Evolutionary conservation across 2,329 filamentous ascomycete genomes (phyloP), one percentile per base, ranked within the genome.

Genomic region (Clarireedia sp.): DNA sequence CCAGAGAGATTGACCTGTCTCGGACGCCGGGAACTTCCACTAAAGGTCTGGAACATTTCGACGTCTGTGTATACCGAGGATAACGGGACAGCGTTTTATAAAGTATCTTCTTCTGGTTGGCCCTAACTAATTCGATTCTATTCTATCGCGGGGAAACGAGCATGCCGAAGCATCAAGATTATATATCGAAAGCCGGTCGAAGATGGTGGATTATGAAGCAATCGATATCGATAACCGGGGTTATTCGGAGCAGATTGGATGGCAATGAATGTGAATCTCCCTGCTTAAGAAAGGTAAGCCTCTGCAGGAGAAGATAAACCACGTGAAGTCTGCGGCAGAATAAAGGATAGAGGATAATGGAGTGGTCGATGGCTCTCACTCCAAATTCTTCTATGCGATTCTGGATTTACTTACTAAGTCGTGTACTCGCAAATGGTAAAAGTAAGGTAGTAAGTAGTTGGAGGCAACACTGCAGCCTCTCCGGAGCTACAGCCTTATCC

Each of bases 1-100:
- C 90, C 94, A 62, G 90, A 94, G 59, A 99, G 85, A 72, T 97
- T 96, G 69, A 97, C 90, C 70, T 96, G 91, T 62, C 94, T 86
- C 59, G 87, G 86, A 63, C 89, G 87, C 67, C 89, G 85, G 65
- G 90, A 89, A 72, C 75, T 89, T 64, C 94, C 94, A 23, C 89
- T 94, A 74, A 99, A 99, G 53, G 87, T 90, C 59, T 87, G 85
- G 74, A 94, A 95, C 92, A 96, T 96, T 63, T 68, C 33, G 29
- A 12, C 9, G 29, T 10, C 29, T 33, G 29, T 33, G 12, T 33
- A 33, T 33, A 9, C 12, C 12, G 9, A 33, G 12, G 29, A 12
- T 12, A 33, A 33, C 10, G 9, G 29, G 6, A n/a, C 14, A 41
- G 3, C n/a, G 38, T 23, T 17, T 50, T 29, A 19, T 38, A 17